Conservation (phyloP, 73 alveolate genomes). For the Paramecium octaurelia region DNA sequence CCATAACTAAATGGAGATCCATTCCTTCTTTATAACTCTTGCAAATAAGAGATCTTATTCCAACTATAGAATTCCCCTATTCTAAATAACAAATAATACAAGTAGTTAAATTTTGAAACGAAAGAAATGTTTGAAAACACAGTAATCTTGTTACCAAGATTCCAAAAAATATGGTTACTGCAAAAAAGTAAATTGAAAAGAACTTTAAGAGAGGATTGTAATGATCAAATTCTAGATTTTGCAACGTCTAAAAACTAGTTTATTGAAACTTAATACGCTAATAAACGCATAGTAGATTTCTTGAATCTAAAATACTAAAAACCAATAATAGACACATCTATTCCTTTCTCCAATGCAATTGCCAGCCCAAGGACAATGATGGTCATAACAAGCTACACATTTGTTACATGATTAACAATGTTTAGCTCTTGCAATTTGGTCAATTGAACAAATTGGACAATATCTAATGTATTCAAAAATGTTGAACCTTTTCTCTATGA, state of each 20-base stretch:
- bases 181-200: background rate
- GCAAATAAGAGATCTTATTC: background rate
- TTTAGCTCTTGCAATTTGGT: background rate
- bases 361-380: slow-evolving; percentile 53
- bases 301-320: slow-evolving; percentile 10
- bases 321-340: slow-evolving; percentile 59
- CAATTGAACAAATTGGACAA: background rate
- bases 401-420: background rate
- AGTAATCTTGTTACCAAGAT: background rate
- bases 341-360: slow-evolving; percentile 58
- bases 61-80: slow-evolving; percentile 22
- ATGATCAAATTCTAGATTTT: background rate
- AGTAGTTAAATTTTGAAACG: background rate
- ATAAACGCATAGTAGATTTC: background rate
- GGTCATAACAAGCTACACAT: slow-evolving; percentile 41
- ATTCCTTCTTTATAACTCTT: background rate
- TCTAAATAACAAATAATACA: background rate
- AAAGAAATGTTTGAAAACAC: background rate
- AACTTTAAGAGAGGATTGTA: background rate
- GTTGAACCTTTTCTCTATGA: background rate
- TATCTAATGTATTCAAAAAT: background rate
- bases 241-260: background rate
- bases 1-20: slow-evolving; percentile 21
- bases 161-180: background rate
- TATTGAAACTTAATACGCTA: background rate